Percentiles rank a stretch among this genome's conserved stretches.
These are phyloP conservation scores for Termitomyces sp. DNA, from an alignment of 768 basidiomycete species.

Conservation along the genomic window DNA sequence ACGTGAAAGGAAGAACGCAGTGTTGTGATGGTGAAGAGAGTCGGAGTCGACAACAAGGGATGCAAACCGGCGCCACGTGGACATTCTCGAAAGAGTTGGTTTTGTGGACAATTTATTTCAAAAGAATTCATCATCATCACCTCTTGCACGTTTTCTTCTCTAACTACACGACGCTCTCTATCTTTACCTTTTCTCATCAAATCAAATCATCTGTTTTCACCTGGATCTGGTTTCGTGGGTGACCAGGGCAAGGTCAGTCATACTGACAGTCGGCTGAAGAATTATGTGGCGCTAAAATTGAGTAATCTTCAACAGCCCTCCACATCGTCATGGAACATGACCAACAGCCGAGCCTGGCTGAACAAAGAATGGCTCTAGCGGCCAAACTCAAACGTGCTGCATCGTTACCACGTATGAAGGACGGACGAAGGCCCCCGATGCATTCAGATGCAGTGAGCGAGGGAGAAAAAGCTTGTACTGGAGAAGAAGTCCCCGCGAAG, in stretches of 20 bases:
- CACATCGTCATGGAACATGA: conserved; percentile 36
- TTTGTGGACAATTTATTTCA: conserved; percentile 10
- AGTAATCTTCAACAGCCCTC: neutral
- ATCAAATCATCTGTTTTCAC: neutral
- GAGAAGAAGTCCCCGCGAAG: conserved; percentile 30
- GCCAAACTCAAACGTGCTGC: conserved; percentile 90
- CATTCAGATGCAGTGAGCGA: conserved; percentile 79
- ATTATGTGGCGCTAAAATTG: conserved; percentile 9
- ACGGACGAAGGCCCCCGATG: conserved; percentile 84
- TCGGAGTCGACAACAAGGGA: conserved; percentile 11
- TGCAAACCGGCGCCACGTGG: conserved; percentile 30
- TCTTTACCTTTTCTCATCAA: neutral
- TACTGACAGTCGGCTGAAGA: conserved; percentile 1
- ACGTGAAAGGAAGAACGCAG: neutral
- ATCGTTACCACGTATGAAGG: conserved; percentile 87
- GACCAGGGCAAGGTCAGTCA: conserved; percentile 13
- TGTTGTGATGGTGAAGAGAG: neutral
- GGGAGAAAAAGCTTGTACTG: conserved; percentile 54
- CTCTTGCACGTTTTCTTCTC: neutral
- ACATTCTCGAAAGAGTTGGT: conserved; percentile 10
- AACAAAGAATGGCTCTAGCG: conserved; percentile 83
- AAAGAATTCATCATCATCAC: conserved; percentile 3
- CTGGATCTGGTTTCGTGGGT: conserved; percentile 2
- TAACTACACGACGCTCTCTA: neutral
- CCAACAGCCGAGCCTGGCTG: conserved; percentile 44